Evolutionary conservation across 139 green algal genomes (phyloP), one percentile per base, ranked within the genome.

Genomic region (Astrephomene gubernaculifera): DNA sequence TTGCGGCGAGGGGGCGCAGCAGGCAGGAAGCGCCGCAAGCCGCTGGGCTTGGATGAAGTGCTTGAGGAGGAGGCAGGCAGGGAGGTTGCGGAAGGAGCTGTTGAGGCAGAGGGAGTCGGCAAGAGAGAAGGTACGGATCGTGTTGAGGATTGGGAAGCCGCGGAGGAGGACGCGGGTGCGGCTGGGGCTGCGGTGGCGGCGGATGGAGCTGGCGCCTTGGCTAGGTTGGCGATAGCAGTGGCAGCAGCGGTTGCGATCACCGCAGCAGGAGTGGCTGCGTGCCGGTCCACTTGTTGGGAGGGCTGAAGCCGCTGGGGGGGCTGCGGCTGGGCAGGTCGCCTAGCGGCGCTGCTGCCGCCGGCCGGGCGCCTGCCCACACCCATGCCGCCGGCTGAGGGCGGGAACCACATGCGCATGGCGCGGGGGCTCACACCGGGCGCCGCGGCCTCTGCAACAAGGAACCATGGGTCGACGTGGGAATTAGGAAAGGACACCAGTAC

Each of bases 361-460:
- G 57, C 0, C 17, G 27, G 3, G 44, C 71, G 71, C 22, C 45
- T 31, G 71, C 71, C 31, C 12, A 82, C 57, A 10, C 75, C 75
- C 5, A 52, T n/a, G 57, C 76, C 76, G 27, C 76, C 76, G 29
- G 76, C 76, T 0, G 27, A 33, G 17, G 76, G 60, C 4, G 76
- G 76, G 43, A 83, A 83, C 76, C 76, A 83, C 60, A 83, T 44
- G 9, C 43, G 41, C 60, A 83, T 52, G 8, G 76, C 76, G 8
- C 60, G 57, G 8, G 76, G 76, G 22, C 35, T 10, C 38, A 39
- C 14, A 21, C 38, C 41, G 17, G 68, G 68, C 1, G 43, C 4
- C 10, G 5, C 43, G 19, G 10, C 43, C 71, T 79, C 71, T 79
- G 43, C 9, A 29, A n/a, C n/a, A n/a, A n/a, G n/a, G n/a, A n/a